Evolutionary conservation across 306 rosid species (phyloP).

Genomic region (Lathyrus aphaca): DNA sequence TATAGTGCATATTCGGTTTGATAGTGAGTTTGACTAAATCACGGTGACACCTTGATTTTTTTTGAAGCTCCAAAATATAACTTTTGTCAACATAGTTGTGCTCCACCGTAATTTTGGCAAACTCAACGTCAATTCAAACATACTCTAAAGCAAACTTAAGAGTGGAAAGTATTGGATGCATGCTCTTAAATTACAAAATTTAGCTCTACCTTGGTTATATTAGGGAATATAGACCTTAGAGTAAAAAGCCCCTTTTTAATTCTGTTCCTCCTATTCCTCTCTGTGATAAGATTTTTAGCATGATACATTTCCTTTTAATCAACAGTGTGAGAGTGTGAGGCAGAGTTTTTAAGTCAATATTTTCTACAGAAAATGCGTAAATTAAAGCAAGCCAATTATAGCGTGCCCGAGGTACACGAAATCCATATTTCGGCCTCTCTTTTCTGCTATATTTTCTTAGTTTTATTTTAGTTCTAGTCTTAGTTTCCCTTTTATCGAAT

Average conservation of each 20-base stretch:
- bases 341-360: too few relatives aligned
- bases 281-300: conserved; percentile 73
- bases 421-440: too few relatives aligned
- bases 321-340: too few relatives aligned
- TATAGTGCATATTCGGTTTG: background rate
- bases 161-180: background rate
- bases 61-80: background rate
- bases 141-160: conserved; percentile 13
- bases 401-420: too few relatives aligned
- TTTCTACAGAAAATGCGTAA: too few relatives aligned
- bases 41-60: background rate
- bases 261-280: conserved; percentile 83
- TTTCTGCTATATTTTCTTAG: too few relatives aligned
- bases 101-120: background rate
- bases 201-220: conserved; percentile 73
- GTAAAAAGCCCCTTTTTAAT: conserved; percentile 55
- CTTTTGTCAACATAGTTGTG: too few relatives aligned
- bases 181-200: conserved; percentile 5
- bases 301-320: conserved; percentile 43
- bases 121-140: background rate
- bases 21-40: background rate
- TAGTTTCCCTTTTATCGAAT: too few relatives aligned
- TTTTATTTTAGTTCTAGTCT: too few relatives aligned
- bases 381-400: too few relatives aligned
- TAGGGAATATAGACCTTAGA: conserved; percentile 81